Base-by-base conservation (phyloP, 192 early-diverging fungal species). In the Podila epicladia region DNA sequence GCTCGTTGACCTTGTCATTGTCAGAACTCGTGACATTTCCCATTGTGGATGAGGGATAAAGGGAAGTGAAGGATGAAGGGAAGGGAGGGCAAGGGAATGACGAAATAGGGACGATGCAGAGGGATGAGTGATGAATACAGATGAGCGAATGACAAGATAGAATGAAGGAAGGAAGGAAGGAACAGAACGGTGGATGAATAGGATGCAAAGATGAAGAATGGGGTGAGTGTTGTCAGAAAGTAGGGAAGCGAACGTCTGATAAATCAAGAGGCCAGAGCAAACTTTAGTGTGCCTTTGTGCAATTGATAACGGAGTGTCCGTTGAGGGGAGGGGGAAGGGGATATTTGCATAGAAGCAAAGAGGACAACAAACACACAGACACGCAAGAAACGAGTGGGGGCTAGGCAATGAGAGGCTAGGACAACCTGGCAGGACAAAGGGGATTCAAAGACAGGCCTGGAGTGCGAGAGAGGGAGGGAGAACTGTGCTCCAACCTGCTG, bases 1-100 rank as follows among this genome's bases (percentile, higher is more conserved):
- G 63, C 20, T 71, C 69, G 51, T 63, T 71, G 37, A 65, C 68
- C 59, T 65, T 70, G 49, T 78, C 75, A 9, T 62, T 68, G 63
- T 71, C 75, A 33, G 69, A 65, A 28, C 69, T 71, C 3, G 75
- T 61, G 41, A 78, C 75, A 67, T 78, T 78, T 32, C 75, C 75
- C 75, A 78, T 78, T 28, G 50, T 13, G 41, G 41, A 45, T 45
- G 41, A 45, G 17, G 41, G 13, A 45, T 55, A 22, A 17, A 55
- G 11, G 31, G 59, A 61, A 32, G 26, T 13, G 29, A 32, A 61
- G 29, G 13, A 45, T 55, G 53, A 17, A 55, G 11, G 19, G 59
- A 61, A 32, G 26, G 29, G 29, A 32, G 33, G 29, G 33, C 33
- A 33, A 33, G 3, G 33, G 33, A 24, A 19, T 53, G 24, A 55